A percentile compares a stretch with the other conserved stretches of the same genome.
Conservation (phyloP, 129 eudicot species). For the Lonicera japonica region DNA sequence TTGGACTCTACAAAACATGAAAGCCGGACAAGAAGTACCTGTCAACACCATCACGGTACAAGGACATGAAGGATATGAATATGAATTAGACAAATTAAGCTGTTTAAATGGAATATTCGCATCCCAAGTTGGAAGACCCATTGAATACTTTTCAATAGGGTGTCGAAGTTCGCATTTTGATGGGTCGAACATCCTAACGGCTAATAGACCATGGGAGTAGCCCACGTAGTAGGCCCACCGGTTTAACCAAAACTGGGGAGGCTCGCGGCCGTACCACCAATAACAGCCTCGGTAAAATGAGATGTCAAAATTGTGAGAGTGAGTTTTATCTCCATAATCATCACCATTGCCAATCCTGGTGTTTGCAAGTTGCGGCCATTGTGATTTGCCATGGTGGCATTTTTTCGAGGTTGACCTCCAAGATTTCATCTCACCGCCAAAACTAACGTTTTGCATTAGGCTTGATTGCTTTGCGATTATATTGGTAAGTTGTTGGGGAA, state of each 20-base stretch:
- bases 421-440: conserved; percentile 4
- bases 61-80: too few relatives aligned
- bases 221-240: conserved; percentile 7
- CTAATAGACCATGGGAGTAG: conserved; percentile 14
- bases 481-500: conserved; percentile 3
- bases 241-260: neutral
- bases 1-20: neutral
- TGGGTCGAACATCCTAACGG: neutral
- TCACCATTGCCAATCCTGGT: neutral
- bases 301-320: neutral
- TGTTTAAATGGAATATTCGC: neutral
- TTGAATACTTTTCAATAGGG: neutral
- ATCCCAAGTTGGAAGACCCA: conserved; percentile 17
- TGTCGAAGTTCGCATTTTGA: neutral
- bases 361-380: conserved; percentile 6
- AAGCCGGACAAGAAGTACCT: conserved; percentile 19
- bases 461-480: neutral
- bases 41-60: conserved; percentile 15
- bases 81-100: neutral
- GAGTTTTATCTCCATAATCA: too few relatives aligned
- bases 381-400: neutral
- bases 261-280: neutral
- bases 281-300: neutral
- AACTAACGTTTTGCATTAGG: conserved; percentile 8
- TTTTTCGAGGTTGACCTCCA: conserved; percentile 12